Evolutionary conservation across 2,329 filamentous ascomycete species (phyloP).

Genomic region (Acrocalymma vagum): DNA sequence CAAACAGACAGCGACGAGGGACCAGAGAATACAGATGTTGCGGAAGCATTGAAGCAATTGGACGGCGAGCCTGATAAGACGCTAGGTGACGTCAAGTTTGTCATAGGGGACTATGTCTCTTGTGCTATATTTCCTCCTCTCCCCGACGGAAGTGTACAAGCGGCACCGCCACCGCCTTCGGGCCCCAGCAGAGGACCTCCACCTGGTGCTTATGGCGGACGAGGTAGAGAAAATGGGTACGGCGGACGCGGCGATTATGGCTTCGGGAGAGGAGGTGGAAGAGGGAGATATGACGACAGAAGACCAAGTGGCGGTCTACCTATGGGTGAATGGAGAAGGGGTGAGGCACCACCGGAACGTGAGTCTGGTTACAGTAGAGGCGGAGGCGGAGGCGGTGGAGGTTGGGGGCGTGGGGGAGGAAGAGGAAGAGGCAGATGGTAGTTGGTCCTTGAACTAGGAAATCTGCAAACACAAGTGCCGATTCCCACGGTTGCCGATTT

Average conservation of each 20-base stretch:
- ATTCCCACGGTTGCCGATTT: too few relatives aligned
- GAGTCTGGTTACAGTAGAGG: slow-evolving; percentile 40
- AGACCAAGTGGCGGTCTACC: slow-evolving; percentile 56
- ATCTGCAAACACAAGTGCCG: slow-evolving; percentile 1
- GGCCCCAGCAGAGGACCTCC: slow-evolving; percentile 38
- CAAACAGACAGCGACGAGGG: slow-evolving; percentile 34
- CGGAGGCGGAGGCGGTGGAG: slow-evolving; percentile 47
- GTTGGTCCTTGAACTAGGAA: not conserved
- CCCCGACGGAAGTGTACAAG: slow-evolving; percentile 76
- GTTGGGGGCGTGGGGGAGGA: slow-evolving; percentile 45
- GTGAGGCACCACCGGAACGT: slow-evolving; percentile 67
- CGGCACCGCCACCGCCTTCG: slow-evolving; percentile 60
- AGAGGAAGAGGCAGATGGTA: slow-evolving; percentile 41
- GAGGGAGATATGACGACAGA: slow-evolving; percentile 47
- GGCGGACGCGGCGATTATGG: slow-evolving; percentile 43
- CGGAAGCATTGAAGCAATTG: slow-evolving; percentile 52
- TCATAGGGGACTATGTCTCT: slow-evolving; percentile 88
- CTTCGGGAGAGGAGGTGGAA: slow-evolving; percentile 47
- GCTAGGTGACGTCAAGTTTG: slow-evolving; percentile 78
- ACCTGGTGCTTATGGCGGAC: slow-evolving; percentile 31
- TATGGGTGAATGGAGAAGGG: slow-evolving; percentile 72
- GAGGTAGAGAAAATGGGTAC: slow-evolving; percentile 41
- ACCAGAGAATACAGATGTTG: slow-evolving; percentile 19
- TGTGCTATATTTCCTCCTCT: slow-evolving; percentile 82
- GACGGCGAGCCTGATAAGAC: slow-evolving; percentile 75